Evolutionary conservation across 768 basidiomycete species (phyloP), one percentile per base, ranked within the genome.

Genomic region (Dioszegia hungarica): DNA sequence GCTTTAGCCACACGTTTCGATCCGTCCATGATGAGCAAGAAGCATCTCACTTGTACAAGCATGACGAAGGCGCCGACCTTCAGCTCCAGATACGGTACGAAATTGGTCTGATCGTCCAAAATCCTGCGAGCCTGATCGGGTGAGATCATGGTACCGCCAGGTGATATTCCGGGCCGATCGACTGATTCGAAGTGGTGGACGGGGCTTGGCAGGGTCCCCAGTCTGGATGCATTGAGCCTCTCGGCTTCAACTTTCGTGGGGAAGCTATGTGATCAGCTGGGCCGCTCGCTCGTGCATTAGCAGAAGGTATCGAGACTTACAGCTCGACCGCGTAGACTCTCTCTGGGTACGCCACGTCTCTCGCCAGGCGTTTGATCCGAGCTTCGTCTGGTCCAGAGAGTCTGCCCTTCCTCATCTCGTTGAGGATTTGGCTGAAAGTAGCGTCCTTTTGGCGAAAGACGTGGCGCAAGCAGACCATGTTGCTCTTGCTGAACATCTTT

Each of bases 381-480:
- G 25, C 25, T 14, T 59, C 19, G 40, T 68, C 61, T 10, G 51
- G 38, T 5, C 59, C 36, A 20, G 61, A 57, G 46, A 73, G 63
- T 1, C 40, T 5, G 0, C 77, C 77, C 11, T 68, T 64, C 10
- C 77, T 60, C 61, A 77, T 70, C 41, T 62, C 62, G n/a, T 76
- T 69, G 27, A 77, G 57, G 19, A 76, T 62, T 0, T 46, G 45
- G 27, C 75, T 67, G 47, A 77, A 76, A 1, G 19, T 45, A 14
- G 61, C 56, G 15, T 75, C 72, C 22, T 57, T 65, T 54, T 77
- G 75, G 11, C 75, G 61, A 51, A 74, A 77, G 1, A 77, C 77
- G 44, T 67, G 37, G 27, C 64, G 73, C 10, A 75, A 62, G 10
- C 62, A 45, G n/a, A 62, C 59, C 56, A 69, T 69, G 29, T 75